A percentile compares a stretch with the other conserved stretches of the same genome.
Evolutionary conservation across 176 grass and related monocot species (phyloP).

Genomic region (Sorghum bicolor): DNA sequence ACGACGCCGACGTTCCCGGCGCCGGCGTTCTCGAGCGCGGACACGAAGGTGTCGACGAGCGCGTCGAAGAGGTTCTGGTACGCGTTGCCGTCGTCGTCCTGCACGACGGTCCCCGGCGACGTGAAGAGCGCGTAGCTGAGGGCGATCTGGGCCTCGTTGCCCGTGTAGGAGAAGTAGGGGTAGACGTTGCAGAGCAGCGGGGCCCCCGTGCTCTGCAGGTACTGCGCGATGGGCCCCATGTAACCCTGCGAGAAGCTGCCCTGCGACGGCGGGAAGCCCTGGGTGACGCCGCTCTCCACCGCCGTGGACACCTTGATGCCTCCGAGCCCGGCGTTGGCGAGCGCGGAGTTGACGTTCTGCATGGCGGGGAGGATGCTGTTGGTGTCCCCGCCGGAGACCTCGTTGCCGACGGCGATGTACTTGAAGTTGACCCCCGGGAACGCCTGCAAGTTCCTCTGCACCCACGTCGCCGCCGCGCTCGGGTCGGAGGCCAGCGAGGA

Average conservation of each 20-base stretch:
- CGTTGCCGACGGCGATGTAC: constrained; percentile 70
- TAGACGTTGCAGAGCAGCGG: constrained; percentile 60
- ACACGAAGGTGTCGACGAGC: constrained; percentile 43
- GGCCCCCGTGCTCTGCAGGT: constrained; percentile 39
- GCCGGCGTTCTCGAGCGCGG: constrained; percentile 42
- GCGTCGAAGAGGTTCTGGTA: constrained; percentile 69
- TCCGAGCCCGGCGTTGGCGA: not conserved
- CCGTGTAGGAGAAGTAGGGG: constrained; percentile 54
- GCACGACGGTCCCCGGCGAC: constrained; percentile 16
- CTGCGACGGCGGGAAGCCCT: too few species aligned
- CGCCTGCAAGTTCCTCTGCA: constrained; percentile 31
- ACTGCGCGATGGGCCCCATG: not conserved
- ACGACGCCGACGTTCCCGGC: constrained; percentile 35
- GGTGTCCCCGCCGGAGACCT: constrained; percentile 31
- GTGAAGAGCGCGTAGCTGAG: constrained; percentile 61
- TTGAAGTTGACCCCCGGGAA: constrained; percentile 24
- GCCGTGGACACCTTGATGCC: too few species aligned
- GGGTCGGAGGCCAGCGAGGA: constrained; percentile 15
- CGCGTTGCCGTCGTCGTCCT: constrained; percentile 31
- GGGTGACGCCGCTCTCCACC: too few species aligned
- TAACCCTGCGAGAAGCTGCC: too few species aligned
- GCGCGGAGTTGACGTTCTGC: constrained; percentile 21
- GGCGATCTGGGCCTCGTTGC: not conserved
- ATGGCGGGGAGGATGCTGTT: constrained; percentile 48
- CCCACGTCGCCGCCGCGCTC: constrained; percentile 26